Evolutionary conservation across 2,329 filamentous ascomycete species (phyloP).

Genomic region (Aspergillus candidus): DNA sequence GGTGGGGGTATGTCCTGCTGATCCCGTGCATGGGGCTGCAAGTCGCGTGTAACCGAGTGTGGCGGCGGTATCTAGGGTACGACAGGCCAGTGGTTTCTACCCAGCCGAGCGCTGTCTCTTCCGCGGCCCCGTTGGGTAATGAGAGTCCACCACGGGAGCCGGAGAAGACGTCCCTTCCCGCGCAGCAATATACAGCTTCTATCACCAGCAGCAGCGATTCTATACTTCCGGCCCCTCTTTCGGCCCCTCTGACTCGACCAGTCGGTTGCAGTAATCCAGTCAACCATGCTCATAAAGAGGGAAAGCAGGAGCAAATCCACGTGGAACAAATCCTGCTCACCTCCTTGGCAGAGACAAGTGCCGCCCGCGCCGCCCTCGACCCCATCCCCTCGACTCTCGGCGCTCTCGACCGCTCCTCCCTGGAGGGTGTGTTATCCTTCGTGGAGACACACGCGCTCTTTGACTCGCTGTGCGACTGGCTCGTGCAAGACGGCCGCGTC

Average conservation of each 20-base stretch:
- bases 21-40: constrained; percentile 46
- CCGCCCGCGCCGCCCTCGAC: constrained; percentile 3
- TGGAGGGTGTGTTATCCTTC: constrained; percentile 20
- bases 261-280: too few species aligned
- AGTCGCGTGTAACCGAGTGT: constrained; percentile 46
- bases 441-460: constrained; percentile 23
- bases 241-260: too few species aligned
- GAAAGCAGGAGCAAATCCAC: background rate
- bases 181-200: too few species aligned
- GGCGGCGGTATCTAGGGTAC: constrained; percentile 45
- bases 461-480: constrained; percentile 22
- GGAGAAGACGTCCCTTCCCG: too few species aligned
- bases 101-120: background rate
- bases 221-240: too few species aligned
- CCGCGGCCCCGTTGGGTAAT: background rate
- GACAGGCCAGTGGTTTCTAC: constrained; percentile 29
- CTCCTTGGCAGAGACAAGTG: constrained; percentile 5
- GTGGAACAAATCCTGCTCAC: constrained; percentile 8
- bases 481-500: constrained; percentile 15
- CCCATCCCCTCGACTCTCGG: constrained; percentile 1
- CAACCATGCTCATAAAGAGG: too few species aligned
- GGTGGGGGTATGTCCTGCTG: constrained; percentile 51
- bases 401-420: constrained; percentile 8
- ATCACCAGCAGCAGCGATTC: too few species aligned
- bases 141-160: background rate